Evolutionary conservation across 2,329 filamentous ascomycete genomes (phyloP).

Genomic region (Trichophaea hybrida): DNA sequence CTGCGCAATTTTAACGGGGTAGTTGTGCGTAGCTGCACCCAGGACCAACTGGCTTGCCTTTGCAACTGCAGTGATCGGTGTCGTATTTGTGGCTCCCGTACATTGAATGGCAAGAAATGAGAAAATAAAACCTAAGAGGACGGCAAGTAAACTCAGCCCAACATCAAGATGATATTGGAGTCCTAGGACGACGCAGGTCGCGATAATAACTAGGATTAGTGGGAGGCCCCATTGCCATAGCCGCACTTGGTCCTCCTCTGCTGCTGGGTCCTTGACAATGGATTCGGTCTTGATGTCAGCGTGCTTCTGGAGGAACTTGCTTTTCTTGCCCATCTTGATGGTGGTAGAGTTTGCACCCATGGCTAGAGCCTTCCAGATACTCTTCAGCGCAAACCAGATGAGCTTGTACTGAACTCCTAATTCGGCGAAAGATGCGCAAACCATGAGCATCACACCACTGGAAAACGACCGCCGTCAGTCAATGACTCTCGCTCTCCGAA

Average conservation of each 20-base stretch:
- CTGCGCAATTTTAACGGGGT: conserved; percentile 40
- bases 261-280: conserved; percentile 23
- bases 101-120: conserved; percentile 48
- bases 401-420: conserved; percentile 35
- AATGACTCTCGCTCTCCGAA: no score
- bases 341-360: conserved; percentile 33
- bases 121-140: conserved; percentile 46
- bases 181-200: conserved; percentile 40
- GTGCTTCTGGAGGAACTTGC: conserved; percentile 34
- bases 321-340: conserved; percentile 34
- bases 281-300: conserved; percentile 26
- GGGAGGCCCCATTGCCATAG: conserved; percentile 38
- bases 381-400: conserved; percentile 36
- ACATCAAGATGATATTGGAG: conserved; percentile 37
- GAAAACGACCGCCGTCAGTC: no score
- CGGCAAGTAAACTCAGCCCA: conserved; percentile 43
- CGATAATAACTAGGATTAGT: conserved; percentile 37
- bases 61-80: conserved; percentile 50
- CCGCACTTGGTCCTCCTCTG: conserved; percentile 25
- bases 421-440: conserved; percentile 38
- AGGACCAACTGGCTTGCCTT: conserved; percentile 57
- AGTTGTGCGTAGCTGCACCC: conserved; percentile 46
- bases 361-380: conserved; percentile 37
- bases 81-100: conserved; percentile 46
- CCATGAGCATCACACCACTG: conserved; percentile 37